A percentile compares a stretch with the other conserved stretches of the same genome.
Evolutionary conservation across 164 flowering plant genomes (phyloP).

Genomic region (Tetracentron sinense): DNA sequence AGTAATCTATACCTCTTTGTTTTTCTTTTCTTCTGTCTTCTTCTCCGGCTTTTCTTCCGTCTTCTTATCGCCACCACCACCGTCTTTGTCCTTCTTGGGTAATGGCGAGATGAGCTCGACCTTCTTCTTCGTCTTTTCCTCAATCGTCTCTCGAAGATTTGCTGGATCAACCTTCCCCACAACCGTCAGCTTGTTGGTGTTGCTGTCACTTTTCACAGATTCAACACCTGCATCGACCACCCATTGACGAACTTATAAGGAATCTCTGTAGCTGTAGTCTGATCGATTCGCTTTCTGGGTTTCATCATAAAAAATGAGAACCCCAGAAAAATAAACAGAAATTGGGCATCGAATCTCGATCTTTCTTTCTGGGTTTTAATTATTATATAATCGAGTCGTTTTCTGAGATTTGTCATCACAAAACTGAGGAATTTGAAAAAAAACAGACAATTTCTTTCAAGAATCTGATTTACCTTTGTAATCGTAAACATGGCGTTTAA

Average conservation of each 20-base stretch:
- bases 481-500: slow-evolving; percentile 2
- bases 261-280: too few species aligned
- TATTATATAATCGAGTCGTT: too few species aligned
- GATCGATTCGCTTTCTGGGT: not conserved
- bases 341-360: not conserved
- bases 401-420: too few species aligned
- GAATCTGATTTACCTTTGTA: slow-evolving; percentile 39
- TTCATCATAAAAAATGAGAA: too few species aligned
- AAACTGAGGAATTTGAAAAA: not conserved
- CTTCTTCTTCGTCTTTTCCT: slow-evolving; percentile 49
- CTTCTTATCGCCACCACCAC: slow-evolving; percentile 33
- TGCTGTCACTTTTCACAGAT: slow-evolving; percentile 37
- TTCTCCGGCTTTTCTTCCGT: slow-evolving; percentile 30
- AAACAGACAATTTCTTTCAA: not conserved
- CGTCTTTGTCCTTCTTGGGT: slow-evolving; percentile 34
- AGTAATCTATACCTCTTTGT: slow-evolving; percentile 37
- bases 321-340: not conserved
- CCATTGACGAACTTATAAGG: not conserved
- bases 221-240: slow-evolving; percentile 37
- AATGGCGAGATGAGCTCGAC: slow-evolving; percentile 50
- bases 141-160: slow-evolving; percentile 30
- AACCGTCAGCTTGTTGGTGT: slow-evolving; percentile 42
- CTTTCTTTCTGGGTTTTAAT: not conserved
- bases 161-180: slow-evolving; percentile 47
- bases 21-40: slow-evolving; percentile 28